phyloP scores from a whole-genome alignment of 2,329 filamentous ascomycete species.

The Endoconidiophora laricicola region DNA sequence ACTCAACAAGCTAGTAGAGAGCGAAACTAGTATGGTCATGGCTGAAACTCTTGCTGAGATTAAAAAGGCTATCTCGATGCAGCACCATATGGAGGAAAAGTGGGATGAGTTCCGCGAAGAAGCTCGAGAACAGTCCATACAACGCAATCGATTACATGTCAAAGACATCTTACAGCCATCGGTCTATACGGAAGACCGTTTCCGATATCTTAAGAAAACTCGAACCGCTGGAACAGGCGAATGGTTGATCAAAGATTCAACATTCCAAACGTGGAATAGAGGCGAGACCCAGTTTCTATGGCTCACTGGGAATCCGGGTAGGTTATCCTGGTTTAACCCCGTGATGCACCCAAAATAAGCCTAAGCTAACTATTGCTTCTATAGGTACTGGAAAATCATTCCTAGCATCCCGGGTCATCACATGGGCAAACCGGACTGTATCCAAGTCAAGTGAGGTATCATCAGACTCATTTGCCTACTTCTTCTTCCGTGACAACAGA shows the following conservation, averaged over 20 bases:
- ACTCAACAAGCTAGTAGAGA: conserved; percentile 25
- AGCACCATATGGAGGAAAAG: conserved; percentile 22
- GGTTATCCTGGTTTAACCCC: not conserved
- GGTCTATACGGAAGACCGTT: conserved; percentile 27
- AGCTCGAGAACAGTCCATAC: conserved; percentile 20
- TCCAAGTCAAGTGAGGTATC: conserved; percentile 16
- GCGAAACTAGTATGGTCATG: conserved; percentile 26
- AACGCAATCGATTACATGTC: conserved; percentile 22
- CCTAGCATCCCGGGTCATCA: conserved; percentile 27
- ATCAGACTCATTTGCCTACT: conserved; percentile 24
- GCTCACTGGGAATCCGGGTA: conserved; percentile 28
- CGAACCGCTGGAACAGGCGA: conserved; percentile 27
- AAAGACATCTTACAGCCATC: conserved; percentile 26
- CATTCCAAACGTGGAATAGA: conserved; percentile 24
- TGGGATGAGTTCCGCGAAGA: conserved; percentile 22
- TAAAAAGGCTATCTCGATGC: conserved; percentile 21
- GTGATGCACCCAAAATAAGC: not conserved
- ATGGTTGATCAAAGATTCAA: conserved; percentile 27
- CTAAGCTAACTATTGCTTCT: not conserved
- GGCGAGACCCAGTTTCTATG: conserved; percentile 26
- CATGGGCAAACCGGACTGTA: conserved; percentile 22
- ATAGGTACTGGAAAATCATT: conserved; percentile 30
- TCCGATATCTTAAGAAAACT: conserved; percentile 24
- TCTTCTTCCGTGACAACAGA: conserved; percentile 32
- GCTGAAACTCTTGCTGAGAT: conserved; percentile 27